Evolutionary conservation across 192 early-diverging fungal genomes (phyloP).

Genomic region (Rhizoclosmatium globosum): DNA sequence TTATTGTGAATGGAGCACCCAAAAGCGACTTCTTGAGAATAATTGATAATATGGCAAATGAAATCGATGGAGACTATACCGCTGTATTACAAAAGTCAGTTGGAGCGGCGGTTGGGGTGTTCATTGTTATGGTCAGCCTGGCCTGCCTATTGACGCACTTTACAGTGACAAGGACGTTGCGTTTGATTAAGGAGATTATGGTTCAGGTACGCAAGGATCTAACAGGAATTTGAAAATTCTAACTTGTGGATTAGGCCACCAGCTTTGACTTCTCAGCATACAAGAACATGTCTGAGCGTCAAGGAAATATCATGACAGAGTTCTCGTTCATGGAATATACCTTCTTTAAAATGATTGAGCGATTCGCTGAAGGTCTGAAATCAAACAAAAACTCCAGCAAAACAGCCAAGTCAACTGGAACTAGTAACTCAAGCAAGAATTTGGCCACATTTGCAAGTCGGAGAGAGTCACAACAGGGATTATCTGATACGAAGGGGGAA

Average conservation of each 20-base stretch:
- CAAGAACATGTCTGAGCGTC: not conserved
- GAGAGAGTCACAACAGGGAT: too few relatives aligned
- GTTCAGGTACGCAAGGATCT: not conserved
- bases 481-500: too few relatives aligned
- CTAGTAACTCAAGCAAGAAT: too few relatives aligned
- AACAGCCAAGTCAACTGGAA: not conserved
- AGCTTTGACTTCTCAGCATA: slow-evolving; percentile 6
- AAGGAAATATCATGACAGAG: not conserved
- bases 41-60: not conserved
- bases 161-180: not conserved
- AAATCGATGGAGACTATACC: not conserved
- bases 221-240: not conserved
- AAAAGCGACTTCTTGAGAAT: not conserved
- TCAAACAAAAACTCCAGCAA: not conserved
- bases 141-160: not conserved
- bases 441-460: too few relatives aligned
- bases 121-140: not conserved
- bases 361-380: not conserved
- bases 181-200: not conserved
- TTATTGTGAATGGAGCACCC: slow-evolving; percentile 17
- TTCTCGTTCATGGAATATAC: not conserved
- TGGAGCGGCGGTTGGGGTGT: not conserved
- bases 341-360: slow-evolving; percentile 1
- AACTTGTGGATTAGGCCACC: not conserved
- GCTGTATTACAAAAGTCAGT: not conserved